These are phyloP conservation scores for Jackrogersella minutella DNA, from an alignment of 495 filamentous ascomycete genomes.

Conservation along the genomic window DNA sequence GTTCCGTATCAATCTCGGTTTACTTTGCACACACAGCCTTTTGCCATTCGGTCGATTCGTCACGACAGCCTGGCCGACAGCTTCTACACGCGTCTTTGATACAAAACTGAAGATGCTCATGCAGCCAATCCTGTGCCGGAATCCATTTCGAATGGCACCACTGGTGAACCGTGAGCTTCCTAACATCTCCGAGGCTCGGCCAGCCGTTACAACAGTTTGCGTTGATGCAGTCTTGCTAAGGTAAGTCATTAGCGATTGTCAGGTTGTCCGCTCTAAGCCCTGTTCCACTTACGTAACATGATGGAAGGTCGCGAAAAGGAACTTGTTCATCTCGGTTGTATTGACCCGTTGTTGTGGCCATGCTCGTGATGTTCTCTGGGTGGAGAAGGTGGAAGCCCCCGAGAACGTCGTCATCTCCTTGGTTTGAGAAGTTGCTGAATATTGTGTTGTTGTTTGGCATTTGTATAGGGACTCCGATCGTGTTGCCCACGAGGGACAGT, in stretches of 20 bases:
- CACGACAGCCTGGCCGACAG: not conserved
- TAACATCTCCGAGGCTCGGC: slow-evolving; percentile 6
- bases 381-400: not conserved
- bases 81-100: not conserved
- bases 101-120: slow-evolving; percentile 11
- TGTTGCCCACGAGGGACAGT: not conserved
- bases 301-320: not conserved
- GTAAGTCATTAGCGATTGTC: not conserved
- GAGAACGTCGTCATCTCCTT: not conserved
- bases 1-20: too few relatives aligned
- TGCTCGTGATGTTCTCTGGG: not conserved
- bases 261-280: too few relatives aligned
- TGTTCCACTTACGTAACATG: slow-evolving; percentile 11
- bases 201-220: slow-evolving; percentile 4
- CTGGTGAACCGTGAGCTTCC: slow-evolving; percentile 1
- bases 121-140: not conserved
- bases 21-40: not conserved
- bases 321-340: not conserved
- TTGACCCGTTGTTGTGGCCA: not conserved
- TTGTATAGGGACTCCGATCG: not conserved
- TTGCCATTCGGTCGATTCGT: not conserved
- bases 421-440: not conserved
- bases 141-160: slow-evolving; percentile 18
- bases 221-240: slow-evolving; percentile 2
- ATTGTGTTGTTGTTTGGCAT: not conserved